phyloP scores from a whole-genome alignment of 768 basidiomycete species.

The Neoboletus magnificus region DNA sequence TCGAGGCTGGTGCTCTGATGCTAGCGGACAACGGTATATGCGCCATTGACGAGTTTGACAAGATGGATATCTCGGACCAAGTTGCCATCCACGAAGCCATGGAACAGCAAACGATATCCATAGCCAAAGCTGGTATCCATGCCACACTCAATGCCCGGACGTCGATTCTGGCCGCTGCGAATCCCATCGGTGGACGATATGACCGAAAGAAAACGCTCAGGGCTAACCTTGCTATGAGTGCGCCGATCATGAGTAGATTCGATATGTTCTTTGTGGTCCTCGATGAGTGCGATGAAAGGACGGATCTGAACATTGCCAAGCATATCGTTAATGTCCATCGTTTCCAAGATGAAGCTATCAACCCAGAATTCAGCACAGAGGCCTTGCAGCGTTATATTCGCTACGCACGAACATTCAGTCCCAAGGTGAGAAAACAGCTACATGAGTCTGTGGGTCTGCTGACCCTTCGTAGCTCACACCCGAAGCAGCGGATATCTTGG shows the following conservation, averaged over 20 bases:
- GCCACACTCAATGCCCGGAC: slow-evolving; percentile 97
- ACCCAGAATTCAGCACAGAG: slow-evolving; percentile 97
- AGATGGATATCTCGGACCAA: slow-evolving; percentile 98
- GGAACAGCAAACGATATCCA: slow-evolving; percentile 99
- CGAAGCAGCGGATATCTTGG: slow-evolving; percentile 87
- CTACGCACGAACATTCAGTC: slow-evolving; percentile 95
- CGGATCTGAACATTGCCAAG: slow-evolving; percentile 88
- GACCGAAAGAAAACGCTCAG: slow-evolving; percentile 90
- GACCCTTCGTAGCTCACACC: slow-evolving; percentile 68
- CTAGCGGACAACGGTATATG: slow-evolving; percentile 99
- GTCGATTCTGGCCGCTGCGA: slow-evolving; percentile 95
- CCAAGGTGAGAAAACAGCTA: slow-evolving; percentile 58
- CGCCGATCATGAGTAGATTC: slow-evolving; percentile 98
- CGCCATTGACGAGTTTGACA: slow-evolving; percentile 99
- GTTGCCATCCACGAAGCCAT: slow-evolving; percentile 99
- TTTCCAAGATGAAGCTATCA: slow-evolving; percentile 90
- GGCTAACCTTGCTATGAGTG: slow-evolving; percentile 95
- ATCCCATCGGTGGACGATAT: slow-evolving; percentile 95
- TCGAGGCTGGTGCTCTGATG: slow-evolving; percentile 99
- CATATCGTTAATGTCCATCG: slow-evolving; percentile 98
- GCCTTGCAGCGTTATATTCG: slow-evolving; percentile 95
- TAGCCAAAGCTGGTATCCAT: slow-evolving; percentile 98
- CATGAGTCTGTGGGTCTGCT: not conserved
- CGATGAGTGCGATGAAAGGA: slow-evolving; percentile 93
- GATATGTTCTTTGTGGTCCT: slow-evolving; percentile 98